phyloP scores from a whole-genome alignment of 2,329 filamentous ascomycete genomes.

The Cadophora malorum region DNA sequence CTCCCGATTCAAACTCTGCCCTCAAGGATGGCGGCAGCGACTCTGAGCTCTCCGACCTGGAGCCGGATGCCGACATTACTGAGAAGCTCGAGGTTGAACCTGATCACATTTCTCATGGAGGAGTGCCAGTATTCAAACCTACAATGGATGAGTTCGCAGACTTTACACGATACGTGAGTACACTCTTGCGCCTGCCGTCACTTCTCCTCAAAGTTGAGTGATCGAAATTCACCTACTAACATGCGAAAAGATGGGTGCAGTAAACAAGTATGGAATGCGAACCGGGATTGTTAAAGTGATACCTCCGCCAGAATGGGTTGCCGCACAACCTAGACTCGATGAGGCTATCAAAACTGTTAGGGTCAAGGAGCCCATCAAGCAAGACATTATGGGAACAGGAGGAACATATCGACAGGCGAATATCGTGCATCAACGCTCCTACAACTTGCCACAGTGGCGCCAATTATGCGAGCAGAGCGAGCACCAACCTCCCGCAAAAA shows the following conservation, averaged over 20 bases:
- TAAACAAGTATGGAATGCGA: conserved; percentile 96
- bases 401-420: conserved; percentile 98
- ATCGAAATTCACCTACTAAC: conserved; percentile 30
- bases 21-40: conserved; percentile 64
- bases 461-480: conserved; percentile 92
- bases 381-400: conserved; percentile 95
- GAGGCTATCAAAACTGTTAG: conserved; percentile 89
- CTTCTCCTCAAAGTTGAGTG: not conserved
- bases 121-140: conserved; percentile 93
- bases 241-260: conserved; percentile 68
- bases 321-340: conserved; percentile 77
- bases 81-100: conserved; percentile 80
- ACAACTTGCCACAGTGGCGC: conserved; percentile 97
- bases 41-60: conserved; percentile 71
- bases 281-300: conserved; percentile 97
- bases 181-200: conserved; percentile 2
- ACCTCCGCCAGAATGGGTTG: conserved; percentile 91
- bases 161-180: conserved; percentile 84
- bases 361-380: conserved; percentile 96
- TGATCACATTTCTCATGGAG: conserved; percentile 81
- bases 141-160: conserved; percentile 94
- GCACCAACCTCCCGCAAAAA: conserved; percentile 90
- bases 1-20: conserved; percentile 67
- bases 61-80: conserved; percentile 51
- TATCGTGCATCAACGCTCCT: conserved; percentile 92